These are phyloP conservation scores for Fusarium chaquense DNA, from an alignment of 2,329 filamentous ascomycete species.

Conservation along the genomic window DNA sequence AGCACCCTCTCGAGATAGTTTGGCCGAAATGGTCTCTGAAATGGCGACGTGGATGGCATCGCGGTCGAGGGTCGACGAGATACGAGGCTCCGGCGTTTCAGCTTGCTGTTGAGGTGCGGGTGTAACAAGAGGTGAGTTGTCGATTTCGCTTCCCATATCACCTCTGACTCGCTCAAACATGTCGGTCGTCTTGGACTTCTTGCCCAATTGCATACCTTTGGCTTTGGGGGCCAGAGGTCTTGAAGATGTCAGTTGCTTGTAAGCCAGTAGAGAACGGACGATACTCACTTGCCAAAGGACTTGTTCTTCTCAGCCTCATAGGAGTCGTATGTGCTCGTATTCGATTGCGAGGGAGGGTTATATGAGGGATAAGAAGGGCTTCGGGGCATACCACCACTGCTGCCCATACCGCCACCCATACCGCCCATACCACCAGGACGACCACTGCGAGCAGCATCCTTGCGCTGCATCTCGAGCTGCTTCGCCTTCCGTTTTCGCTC, in stretches of 20 bases:
- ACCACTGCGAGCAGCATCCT: slow-evolving; percentile 86
- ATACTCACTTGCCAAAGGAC: slow-evolving; percentile 77
- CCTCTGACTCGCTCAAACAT: slow-evolving; percentile 97
- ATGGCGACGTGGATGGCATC: slow-evolving; percentile 91
- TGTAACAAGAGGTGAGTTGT: slow-evolving; percentile 79
- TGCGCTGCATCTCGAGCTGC: slow-evolving; percentile 98
- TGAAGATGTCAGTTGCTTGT: slow-evolving; percentile 24
- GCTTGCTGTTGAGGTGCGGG: slow-evolving; percentile 64
- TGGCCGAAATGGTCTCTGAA: slow-evolving; percentile 90
- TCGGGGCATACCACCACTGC: slow-evolving; percentile 68
- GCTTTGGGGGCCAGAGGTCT: slow-evolving; percentile 78
- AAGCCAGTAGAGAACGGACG: not conserved
- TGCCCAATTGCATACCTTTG: slow-evolving; percentile 99
- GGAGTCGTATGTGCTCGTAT: slow-evolving; percentile 86
- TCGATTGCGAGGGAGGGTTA: slow-evolving; percentile 80
- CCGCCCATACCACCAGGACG: slow-evolving; percentile 53
- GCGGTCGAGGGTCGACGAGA: slow-evolving; percentile 77
- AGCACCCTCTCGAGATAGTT: slow-evolving; percentile 87
- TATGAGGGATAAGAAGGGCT: slow-evolving; percentile 90
- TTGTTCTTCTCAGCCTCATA: slow-evolving; percentile 99
- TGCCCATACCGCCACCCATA: slow-evolving; percentile 43
- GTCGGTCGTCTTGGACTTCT: slow-evolving; percentile 97
- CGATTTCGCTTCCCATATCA: slow-evolving; percentile 87
- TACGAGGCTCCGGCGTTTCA: slow-evolving; percentile 65
- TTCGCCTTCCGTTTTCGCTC: slow-evolving; percentile 99